Base-by-base conservation (phyloP, 768 basidiomycete species). In the Fibroporia radiculosa region DNA sequence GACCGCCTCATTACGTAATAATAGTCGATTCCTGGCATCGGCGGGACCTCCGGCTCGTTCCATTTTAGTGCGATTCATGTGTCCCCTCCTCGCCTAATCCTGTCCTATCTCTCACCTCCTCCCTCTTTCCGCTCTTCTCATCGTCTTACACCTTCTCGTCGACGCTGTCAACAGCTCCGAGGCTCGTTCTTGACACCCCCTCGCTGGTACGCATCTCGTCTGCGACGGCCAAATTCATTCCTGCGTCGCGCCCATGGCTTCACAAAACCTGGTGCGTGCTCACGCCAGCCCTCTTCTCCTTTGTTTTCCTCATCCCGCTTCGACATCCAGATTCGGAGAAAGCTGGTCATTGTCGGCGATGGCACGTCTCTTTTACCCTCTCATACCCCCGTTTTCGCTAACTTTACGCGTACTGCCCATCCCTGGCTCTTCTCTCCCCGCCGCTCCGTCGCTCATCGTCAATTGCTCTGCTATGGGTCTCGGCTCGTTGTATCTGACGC, bases 271-370 rank as follows among this genome's bases (percentile, higher is more conserved):
- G 47, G 80, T 82, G 60, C 51, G 80, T 72, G n/a, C n/a, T n/a
- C 35, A 24, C 22, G 34, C 25, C 49, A 28, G n/a, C 39, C 20
- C 46, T 45, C 44, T 34, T 33, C 28, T 28, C 37, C 32, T 23
- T 28, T 34, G 13, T 20, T 42, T 36, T 19, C 35, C 48, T 45
- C 48, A 47, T 24, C 37, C 32, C 37, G 23, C 22, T 8, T 36
- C 6, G 28, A 20, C 19, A 26, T 36, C 29, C 54, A 95, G 91
- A 88, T 97, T 65, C 82, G 91, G 56, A 77, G 93, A 58, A 97
- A 97, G 70, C 73, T 97, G 47, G 93, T 95, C 66, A 92, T 93
- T 61, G 93, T 97, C 50, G 95, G 95, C 55, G 95, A 99, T 67
- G 95, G 95, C 72, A 72, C 62, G 81, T 48, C 19, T 28, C 18